Percentiles rank a stretch among this genome's conserved stretches.
These are phyloP conservation scores for Wallacemonas rigidus DNA, from an alignment of 208 protist species.

Conservation along the genomic window DNA sequence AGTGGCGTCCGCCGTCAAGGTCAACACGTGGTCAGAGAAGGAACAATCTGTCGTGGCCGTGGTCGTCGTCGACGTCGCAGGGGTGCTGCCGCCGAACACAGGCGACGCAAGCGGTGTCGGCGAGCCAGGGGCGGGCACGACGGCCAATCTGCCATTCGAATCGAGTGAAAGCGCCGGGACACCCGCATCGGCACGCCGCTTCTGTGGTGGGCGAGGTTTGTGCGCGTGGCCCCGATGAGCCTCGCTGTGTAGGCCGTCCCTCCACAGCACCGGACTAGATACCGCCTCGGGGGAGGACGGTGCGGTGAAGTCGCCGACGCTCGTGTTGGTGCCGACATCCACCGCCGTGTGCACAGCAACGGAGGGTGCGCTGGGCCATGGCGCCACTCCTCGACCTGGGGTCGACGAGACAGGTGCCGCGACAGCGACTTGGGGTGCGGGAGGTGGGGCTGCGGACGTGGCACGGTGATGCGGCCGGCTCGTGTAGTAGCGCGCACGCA, in stretches of 20 bases:
- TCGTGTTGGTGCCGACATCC: not conserved
- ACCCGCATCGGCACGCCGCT: not conserved
- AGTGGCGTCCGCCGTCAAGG: not conserved
- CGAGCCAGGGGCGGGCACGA: not conserved
- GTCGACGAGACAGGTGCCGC: too few relatives aligned
- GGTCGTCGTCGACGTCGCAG: not conserved
- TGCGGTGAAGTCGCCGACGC: not conserved
- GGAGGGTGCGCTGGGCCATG: too few relatives aligned
- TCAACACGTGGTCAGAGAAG: not conserved
- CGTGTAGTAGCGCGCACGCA: slow-evolving; percentile 11
- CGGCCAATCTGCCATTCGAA: not conserved
- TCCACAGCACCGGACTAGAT: not conserved
- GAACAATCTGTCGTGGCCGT: not conserved
- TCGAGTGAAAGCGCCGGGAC: not conserved
- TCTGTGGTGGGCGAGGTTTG: not conserved
- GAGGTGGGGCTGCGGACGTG: not conserved
- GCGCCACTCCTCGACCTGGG: too few relatives aligned
- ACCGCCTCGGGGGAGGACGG: not conserved
- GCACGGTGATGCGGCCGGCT: not conserved
- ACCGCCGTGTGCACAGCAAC: not conserved
- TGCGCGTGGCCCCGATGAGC: too few relatives aligned
- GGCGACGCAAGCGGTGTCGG: not conserved
- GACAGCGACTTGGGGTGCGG: too few relatives aligned
- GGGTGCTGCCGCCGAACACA: not conserved
- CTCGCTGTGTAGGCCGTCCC: not conserved